Conservation (phyloP, 164 flowering plant species). For the Piper betle region DNA sequence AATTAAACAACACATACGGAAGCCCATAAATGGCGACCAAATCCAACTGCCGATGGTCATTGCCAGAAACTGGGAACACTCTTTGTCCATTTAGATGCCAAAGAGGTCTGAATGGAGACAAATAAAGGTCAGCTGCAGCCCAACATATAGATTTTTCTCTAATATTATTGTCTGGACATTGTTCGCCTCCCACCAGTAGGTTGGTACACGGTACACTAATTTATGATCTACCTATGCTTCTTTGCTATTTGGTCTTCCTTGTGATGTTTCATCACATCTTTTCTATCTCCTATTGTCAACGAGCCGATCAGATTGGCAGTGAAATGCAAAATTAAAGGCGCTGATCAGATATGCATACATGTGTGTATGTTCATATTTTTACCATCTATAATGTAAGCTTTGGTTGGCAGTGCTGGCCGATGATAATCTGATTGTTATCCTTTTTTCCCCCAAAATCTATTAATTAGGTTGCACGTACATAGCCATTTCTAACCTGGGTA, state of each 20-base stretch:
- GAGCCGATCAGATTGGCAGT: neutral
- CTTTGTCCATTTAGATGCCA: neutral
- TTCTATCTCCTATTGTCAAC: neutral
- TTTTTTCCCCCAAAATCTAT: too few relatives aligned
- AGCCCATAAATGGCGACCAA: slow-evolving; percentile 1
- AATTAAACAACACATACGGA: neutral
- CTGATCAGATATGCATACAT: too few relatives aligned
- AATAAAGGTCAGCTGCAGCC: neutral
- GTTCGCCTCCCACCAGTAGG: neutral
- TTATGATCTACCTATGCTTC: neutral
- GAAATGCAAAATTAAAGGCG: neutral
- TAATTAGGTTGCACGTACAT: too few relatives aligned
- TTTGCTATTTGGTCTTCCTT: neutral
- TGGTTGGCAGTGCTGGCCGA: too few relatives aligned
- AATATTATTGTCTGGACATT: neutral
- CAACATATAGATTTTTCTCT: neutral
- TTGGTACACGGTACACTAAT: neutral
- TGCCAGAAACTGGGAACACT: neutral
- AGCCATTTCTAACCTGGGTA: too few relatives aligned
- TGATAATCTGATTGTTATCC: too few relatives aligned
- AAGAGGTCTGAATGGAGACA: neutral
- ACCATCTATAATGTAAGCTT: too few relatives aligned
- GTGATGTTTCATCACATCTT: neutral
- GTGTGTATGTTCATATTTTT: too few relatives aligned
- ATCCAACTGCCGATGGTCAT: slow-evolving; percentile 1